Evolutionary conservation across 2,329 filamentous ascomycete genomes (phyloP).

Genomic region (Penicillium brevicompactum): DNA sequence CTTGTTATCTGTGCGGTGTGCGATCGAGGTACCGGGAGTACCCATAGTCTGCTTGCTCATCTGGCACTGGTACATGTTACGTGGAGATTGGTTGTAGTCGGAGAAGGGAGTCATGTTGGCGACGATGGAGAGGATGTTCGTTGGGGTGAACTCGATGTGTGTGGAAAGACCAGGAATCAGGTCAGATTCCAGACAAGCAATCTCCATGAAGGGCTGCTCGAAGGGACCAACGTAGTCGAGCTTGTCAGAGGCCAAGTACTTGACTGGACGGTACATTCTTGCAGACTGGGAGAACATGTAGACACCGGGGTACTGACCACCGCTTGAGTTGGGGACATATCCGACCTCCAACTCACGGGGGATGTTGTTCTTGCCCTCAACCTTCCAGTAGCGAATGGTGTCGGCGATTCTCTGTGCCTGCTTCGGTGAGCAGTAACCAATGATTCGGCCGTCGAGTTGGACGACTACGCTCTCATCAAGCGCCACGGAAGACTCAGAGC

Average conservation of each 20-base stretch:
- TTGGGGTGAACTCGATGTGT: slow-evolving; percentile 91
- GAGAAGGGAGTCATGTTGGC: slow-evolving; percentile 99
- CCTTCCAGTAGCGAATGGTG: slow-evolving; percentile 92
- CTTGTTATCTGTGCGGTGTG: slow-evolving; percentile 95
- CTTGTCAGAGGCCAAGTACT: slow-evolving; percentile 84
- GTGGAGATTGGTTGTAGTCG: slow-evolving; percentile 95
- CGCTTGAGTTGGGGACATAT: slow-evolving; percentile 81
- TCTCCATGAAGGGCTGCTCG: slow-evolving; percentile 98
- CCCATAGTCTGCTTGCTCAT: slow-evolving; percentile 99
- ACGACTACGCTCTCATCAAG: slow-evolving; percentile 83
- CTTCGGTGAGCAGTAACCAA: slow-evolving; percentile 87
- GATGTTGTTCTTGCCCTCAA: slow-evolving; percentile 78
- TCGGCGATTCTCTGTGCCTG: slow-evolving; percentile 81
- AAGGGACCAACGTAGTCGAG: slow-evolving; percentile 88
- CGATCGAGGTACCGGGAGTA: slow-evolving; percentile 81
- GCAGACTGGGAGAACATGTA: slow-evolving; percentile 88
- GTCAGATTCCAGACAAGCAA: slow-evolving; percentile 86
- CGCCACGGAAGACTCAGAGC: slow-evolving; percentile 73
- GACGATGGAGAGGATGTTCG: slow-evolving; percentile 94
- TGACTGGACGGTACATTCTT: slow-evolving; percentile 87
- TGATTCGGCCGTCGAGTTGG: slow-evolving; percentile 83
- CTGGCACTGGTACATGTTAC: slow-evolving; percentile 99
- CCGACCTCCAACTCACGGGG: slow-evolving; percentile 88
- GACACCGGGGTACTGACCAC: slow-evolving; percentile 93
- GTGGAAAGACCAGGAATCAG: slow-evolving; percentile 85